Base-by-base conservation (phyloP, 345 rosid genomes). In the Dipteronia sinensis region DNA sequence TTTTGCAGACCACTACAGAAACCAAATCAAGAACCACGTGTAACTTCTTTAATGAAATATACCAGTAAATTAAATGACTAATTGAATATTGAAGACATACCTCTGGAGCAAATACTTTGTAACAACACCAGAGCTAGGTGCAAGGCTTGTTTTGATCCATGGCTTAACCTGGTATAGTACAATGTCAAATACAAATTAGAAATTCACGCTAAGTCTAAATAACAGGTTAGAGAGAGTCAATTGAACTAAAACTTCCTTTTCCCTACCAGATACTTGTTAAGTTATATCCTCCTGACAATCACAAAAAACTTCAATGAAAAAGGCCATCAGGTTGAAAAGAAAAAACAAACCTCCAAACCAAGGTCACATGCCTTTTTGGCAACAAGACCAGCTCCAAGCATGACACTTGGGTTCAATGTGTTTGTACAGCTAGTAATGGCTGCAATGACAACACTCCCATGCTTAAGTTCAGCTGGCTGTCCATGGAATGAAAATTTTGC, bases 141-240 rank as follows among this genome's bases (percentile, higher is more conserved):
- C 94, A 79, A 93, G 96, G 80, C 94, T 93, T 47, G 98, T 93
- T 81, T 91, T 91, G 71, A 93, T 81, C 98, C 98, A 93, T 77
- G 97, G 94, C 79, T 93, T 90, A 73, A 93, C 92, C 98, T 91
- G 87, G 75, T 72, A 63, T 17, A 62, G 40, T 58, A 81, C 74
- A 12, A 71, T 44, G 29, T 65, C 61, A n/a, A n/a, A 17, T 29
- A n/a, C 65, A 76, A 0, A 25, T 58, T 68, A 59, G 38, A 56
- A 20, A 67, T 31, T 49, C 22, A 68, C 47, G 16, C 10, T 27
- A 42, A 38, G 22, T 19, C 53, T 19, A 6, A 25, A 56, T 15
- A 10, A 40, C 29, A 10, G 12, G 0, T 42, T 10, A 67, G 27
- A 53, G 46, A 38, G 10, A 65, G 29, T 38, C 59, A 53, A 47